Base-by-base conservation (phyloP, 306 rosid genomes). In the Casuarina cunninghamiana region DNA sequence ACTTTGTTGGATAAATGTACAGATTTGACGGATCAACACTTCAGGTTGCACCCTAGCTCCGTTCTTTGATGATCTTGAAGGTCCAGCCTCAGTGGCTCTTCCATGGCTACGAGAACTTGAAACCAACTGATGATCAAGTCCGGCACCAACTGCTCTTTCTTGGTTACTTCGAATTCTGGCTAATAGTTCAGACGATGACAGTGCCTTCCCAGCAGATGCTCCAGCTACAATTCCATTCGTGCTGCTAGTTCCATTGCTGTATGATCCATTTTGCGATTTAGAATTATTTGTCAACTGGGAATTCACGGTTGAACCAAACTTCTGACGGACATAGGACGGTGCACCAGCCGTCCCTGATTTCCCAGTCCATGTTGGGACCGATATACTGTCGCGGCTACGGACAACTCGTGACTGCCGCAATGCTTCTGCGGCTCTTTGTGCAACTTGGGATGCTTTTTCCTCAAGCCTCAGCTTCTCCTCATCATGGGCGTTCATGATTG, bases 361-460 rank as follows among this genome's bases (percentile, higher is more conserved):
- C 75, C 97, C 98, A 6, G 98, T 93, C 98, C 98, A 91, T 81
- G 98, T 95, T 19, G 98, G 98, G 83, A 93, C 84, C 10, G 96
- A 85, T 63, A 95, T 11, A 71, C 92, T 85, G 35, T 89, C 96
- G 43, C 79, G 85, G 81, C 96, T 89, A 75, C 98, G 87, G 72
- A 88, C 88, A 84, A 92, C 91, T 78, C 97, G 86, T 19, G 98
- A 93, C 82, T 86, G 86, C 45, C 96, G 90, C 83, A 93, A 88
- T 57, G 96, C 98, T 88, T 95, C 97, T 42, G 97, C 97, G 55
- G 97, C 97, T 88, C 95, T 91, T 78, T 88, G 91, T 77, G 99
- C 99, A 76, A 95, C 97, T 83, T 83, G 87, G 77, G 99, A 91
- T 78, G 97, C 97, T 77, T 95, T 89, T 89, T 87, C 96, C 51